Base-by-base conservation (phyloP, 352 stramenopile species). In the Phytopythium ostracodes region DNA sequence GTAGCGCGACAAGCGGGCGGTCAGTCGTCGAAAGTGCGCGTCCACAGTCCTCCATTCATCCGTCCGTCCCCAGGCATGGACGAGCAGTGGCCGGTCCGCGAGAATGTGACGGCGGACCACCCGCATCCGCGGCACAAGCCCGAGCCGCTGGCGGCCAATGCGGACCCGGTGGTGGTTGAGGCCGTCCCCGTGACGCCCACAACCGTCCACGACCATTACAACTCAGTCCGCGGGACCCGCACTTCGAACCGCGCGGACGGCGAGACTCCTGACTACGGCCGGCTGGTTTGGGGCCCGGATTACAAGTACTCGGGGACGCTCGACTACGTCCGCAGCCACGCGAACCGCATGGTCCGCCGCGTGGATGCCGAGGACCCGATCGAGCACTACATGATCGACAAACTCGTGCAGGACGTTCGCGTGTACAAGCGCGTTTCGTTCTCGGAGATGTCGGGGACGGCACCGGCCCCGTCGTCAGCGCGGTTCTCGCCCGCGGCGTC, bases 381-480 rank as follows among this genome's bases (percentile, higher is more conserved):
- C 59, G 63, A 51, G 29, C 68, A 76, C 55, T 90, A 87, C 72
- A 61, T 76, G 44, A 67, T 75, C 46, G 64, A 87, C 54, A 77
- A 81, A 43, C 73, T 88, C 55, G 72, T 85, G 58, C 71, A 81
- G 54, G 79, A 89, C 64, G 81, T 92, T 65, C 83, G 69, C 46
- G 64, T 90, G 10, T 92, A 89, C 71, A 83, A 82, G 53, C 77
- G 73, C 17, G 62, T 82, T 0, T 65, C 60, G 29, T 43, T 64
- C 29, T 47, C 66, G 18, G 49, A 56, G 7, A 20, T 46, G n/a
- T n/a, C 68, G n/a, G 66, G 62, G 55, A 33, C 63, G 9, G 27
- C 29, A 17, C 2, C 20, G 57, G 10, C 65, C 62, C 25, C 36
- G 43, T 52, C 51, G 15, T 59, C 71, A 8, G 55, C 59, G 3